Percentiles rank a stretch among this genome's conserved stretches.
Evolutionary conservation across 345 rosid species (phyloP).

Genomic region (Euclidium syriacum): DNA sequence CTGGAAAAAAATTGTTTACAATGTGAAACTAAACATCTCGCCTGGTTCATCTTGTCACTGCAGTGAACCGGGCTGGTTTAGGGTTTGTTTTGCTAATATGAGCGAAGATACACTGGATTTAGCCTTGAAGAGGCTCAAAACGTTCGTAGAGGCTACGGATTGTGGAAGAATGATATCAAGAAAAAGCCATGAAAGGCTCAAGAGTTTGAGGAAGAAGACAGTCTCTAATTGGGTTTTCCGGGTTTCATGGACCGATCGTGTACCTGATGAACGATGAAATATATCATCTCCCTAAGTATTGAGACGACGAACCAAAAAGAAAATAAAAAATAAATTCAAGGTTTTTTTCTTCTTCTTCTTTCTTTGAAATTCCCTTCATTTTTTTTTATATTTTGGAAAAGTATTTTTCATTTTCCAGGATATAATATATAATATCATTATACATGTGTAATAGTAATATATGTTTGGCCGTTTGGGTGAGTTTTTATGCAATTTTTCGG

Average conservation of each 20-base stretch:
- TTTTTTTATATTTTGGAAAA: conserved; percentile 37
- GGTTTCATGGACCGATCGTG: conserved; percentile 59
- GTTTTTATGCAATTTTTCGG: conserved; percentile 31
- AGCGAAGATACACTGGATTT: conserved; percentile 53
- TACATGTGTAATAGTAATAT: conserved; percentile 19
- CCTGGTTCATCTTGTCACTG: conserved; percentile 85
- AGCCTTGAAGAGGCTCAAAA: conserved; percentile 55
- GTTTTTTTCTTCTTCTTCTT: conserved; percentile 19
- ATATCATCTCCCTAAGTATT: conserved; percentile 25
- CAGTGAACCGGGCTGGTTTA: conserved; percentile 75
- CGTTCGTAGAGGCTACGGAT: conserved; percentile 43
- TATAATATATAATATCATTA: conserved; percentile 21
- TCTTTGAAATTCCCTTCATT: conserved; percentile 15
- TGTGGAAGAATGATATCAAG: conserved; percentile 26
- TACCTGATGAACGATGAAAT: conserved; percentile 48
- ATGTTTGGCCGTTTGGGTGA: conserved; percentile 15
- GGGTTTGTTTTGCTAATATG: conserved; percentile 76
- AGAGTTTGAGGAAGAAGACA: conserved; percentile 45
- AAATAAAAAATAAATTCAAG: neutral
- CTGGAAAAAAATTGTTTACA: conserved; percentile 74
- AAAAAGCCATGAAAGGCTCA: conserved; percentile 44
- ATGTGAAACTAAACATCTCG: conserved; percentile 52
- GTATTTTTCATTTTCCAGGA: conserved; percentile 33
- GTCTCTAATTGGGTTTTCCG: conserved; percentile 72
- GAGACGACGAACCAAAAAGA: neutral